Base-by-base conservation (phyloP, 768 basidiomycete genomes). In the Tulasnella sp. region DNA sequence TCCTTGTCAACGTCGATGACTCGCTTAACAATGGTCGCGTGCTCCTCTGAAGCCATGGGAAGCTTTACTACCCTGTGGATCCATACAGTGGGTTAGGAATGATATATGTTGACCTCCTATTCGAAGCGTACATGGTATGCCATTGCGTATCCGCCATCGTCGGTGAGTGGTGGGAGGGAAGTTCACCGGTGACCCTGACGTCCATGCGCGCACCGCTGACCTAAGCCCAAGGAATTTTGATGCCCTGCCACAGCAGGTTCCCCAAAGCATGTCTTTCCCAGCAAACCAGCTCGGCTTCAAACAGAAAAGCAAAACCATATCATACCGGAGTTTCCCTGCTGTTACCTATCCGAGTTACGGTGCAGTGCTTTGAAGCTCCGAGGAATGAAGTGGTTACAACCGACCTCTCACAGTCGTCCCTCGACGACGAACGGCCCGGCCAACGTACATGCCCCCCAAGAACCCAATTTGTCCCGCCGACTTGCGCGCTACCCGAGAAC, bases 1-100 rank as follows among this genome's bases (percentile, higher is more conserved):
- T 96, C 95, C 25, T 86, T 84, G 83, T 97, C 95, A 39, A 97
- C 95, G 78, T 92, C 90, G 81, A 97, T 92, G 78, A 89, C 91
- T 82, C 90, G 89, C 81, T 90, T 91, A 34, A 92, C 94, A 79
- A 95, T 93, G 69, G 82, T 80, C 11, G 96, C 96, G 80, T 97
- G 94, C 78, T 90, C 86, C 31, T 85, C 81, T 29, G 88, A 90
- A 29, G 87, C 86, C 79, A 97, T 94, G 58, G 58, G 58, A 64
- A 64, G 58, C 25, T 64, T 64, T 64, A 64, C 31, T 64, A 29
- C 31, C 58, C 58, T 64, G 58, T 34, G 58, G 31, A 64, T 34
- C n/a, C 5, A 34, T 34, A 64, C 31, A 64, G 15, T 11, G 58
- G 15, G 31, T 64, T 14, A 64, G 58, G 58, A 34, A 64, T 5